phyloP scores from a whole-genome alignment of 2,329 filamentous ascomycete species.

The Aspergillus ruber region DNA sequence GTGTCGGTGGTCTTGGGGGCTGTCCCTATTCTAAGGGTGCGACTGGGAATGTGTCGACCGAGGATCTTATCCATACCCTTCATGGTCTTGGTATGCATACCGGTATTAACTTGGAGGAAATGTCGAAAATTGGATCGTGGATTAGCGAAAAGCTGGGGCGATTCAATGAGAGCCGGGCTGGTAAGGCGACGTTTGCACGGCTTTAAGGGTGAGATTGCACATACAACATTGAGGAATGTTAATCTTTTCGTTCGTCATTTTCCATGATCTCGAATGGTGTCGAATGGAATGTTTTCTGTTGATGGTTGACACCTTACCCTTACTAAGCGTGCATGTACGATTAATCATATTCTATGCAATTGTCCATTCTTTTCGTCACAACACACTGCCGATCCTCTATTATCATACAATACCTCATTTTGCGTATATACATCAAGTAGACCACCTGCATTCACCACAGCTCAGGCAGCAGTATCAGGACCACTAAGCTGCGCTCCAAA shows the following conservation, averaged over 20 bases:
- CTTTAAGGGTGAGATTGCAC: slow-evolving; percentile 13
- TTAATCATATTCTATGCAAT: no score
- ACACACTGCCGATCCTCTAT: no score
- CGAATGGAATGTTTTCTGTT: no score
- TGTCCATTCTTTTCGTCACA: no score
- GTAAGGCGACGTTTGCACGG: slow-evolving; percentile 45
- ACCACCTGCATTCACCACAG: no score
- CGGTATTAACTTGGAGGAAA: slow-evolving; percentile 50
- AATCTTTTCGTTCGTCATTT: no score
- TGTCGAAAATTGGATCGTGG: slow-evolving; percentile 52
- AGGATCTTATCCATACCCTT: slow-evolving; percentile 56
- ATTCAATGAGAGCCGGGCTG: slow-evolving; percentile 48
- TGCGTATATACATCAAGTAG: no score
- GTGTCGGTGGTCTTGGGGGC: slow-evolving; percentile 58
- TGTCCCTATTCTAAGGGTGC: slow-evolving; percentile 61
- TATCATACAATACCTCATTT: no score
- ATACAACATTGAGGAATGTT: neutral
- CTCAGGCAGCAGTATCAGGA: no score
- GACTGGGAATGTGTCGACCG: slow-evolving; percentile 60
- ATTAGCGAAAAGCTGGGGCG: slow-evolving; percentile 50
- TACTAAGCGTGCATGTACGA: no score
- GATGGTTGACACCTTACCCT: no score
- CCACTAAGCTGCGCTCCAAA: neutral
- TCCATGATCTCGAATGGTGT: neutral
- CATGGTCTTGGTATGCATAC: slow-evolving; percentile 57